Evolutionary conservation across 495 filamentous ascomycete genomes (phyloP), one percentile per base, ranked within the genome.

Genomic region (Neohortaea acidophila): DNA sequence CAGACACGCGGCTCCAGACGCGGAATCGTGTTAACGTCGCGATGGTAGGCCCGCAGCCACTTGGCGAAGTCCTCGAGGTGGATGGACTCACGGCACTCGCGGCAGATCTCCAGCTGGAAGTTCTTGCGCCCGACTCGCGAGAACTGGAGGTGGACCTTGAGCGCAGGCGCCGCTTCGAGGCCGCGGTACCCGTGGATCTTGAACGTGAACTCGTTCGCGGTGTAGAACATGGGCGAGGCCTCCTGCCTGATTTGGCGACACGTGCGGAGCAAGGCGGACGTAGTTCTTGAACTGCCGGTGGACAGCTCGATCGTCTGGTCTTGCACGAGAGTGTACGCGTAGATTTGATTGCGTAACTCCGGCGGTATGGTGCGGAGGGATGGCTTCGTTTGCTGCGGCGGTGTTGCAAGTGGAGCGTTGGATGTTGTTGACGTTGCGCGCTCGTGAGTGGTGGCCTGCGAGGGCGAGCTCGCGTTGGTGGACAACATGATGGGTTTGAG

Each of bases 11-110:
- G 24, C 7, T 13, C 8, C 3, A 30, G 37, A n/a, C 27, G 12
- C 6, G 13, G 7, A 4, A 34, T 21, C 8, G 13, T 24, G 3
- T 12, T 12, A 4, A 9, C 3, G 29, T 34, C 30, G 3, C 23
- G 28, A 18, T 34, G 19, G 21, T 21, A 33, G 9, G 28, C 38
- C 25, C 34, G 8, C 3, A 34, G 27, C 30, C 38, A 33, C 19
- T 2, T 7, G 14, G 7, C 13, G 10, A 39, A 14, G 6, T 30
- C 19, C 21, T 18, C 4, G 15, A 30, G 13, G 21, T 30, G 4
- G 11, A 31, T n/a, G n/a, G n/a, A n/a, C n/a, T n/a, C 26, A 17
- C 21, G 4, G 5, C n/a, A 20, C 24, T 13, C 5, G 2, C 4
- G 6, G 25, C 26, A 21, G 6, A 39, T 11, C 24, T 25, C 24